A percentile compares a stretch with the other conserved stretches of the same genome.
phyloP scores from a whole-genome alignment of 169 alveolate species.

The Eimeria praecox region DNA sequence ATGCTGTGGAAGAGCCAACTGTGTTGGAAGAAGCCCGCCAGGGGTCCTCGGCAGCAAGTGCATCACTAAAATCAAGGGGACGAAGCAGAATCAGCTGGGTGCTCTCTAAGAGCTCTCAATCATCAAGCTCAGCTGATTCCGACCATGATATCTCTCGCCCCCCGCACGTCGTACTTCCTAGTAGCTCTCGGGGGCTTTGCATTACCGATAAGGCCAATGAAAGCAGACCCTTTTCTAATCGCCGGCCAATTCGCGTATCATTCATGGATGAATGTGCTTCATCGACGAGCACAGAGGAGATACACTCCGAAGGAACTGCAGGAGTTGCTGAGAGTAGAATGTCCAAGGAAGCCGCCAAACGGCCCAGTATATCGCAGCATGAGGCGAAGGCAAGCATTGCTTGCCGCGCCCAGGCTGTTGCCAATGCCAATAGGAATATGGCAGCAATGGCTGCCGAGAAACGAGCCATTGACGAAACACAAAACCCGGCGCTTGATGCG shows the following conservation, averaged over 20 bases:
- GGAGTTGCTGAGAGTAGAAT: not conserved
- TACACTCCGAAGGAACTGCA: not conserved
- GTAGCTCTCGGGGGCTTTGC: not conserved
- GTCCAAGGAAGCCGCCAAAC: not conserved
- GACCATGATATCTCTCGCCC: not conserved
- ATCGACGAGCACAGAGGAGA: not conserved
- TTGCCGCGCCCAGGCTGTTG: conserved; percentile 36
- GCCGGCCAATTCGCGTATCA: conserved; percentile 49
- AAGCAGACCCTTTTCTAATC: not conserved
- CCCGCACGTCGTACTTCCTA: not conserved
- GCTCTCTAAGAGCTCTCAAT: not conserved
- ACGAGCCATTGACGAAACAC: conserved; percentile 32
- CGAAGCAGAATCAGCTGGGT: conserved; percentile 9
- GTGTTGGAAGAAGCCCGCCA: conserved; percentile 54
- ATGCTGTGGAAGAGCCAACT: conserved; percentile 34
- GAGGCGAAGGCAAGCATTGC: not conserved
- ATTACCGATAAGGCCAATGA: not conserved
- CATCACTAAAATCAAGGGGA: not conserved
- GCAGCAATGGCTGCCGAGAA: conserved; percentile 54
- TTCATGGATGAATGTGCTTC: conserved; percentile 18
- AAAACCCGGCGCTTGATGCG: conserved; percentile 35
- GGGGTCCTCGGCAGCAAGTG: conserved; percentile 10
- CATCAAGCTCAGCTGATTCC: not conserved
- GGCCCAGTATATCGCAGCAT: not conserved
- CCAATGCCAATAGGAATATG: conserved; percentile 37